Evolutionary conservation across 768 basidiomycete species (phyloP), one percentile per base, ranked within the genome.

Genomic region (Coprinopsis sp.): DNA sequence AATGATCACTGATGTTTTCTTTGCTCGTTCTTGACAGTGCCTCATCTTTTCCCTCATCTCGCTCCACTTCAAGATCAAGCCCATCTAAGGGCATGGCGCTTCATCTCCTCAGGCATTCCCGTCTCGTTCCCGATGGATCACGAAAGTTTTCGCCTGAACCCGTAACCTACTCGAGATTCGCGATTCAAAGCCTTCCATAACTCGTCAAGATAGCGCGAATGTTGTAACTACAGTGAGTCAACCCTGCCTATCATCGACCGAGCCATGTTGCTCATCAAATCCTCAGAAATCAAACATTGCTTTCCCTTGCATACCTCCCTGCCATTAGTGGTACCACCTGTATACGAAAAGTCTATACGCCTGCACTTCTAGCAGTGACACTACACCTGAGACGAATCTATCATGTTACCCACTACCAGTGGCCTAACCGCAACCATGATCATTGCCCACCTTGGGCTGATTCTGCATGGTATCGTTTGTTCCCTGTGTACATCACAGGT

Each of bases 11-110:
- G 22, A 37, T 19, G 37, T 4, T 37, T 37, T 11, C 7, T 41
- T 16, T 25, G 12, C 16, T 7, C 23, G 4, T 6, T 37, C 36
- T 16, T 21, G 24, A 5, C 58, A 99, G 95, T 97, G 94, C 69
- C 79, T 97, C 50, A 94, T 99, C 56, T 96, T 98, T 67, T 97
- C 96, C 7, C 79, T 99, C 51, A 98, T 99, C 63, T 91, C 92
- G 2, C 80, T 99, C 29, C 95, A 99, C 75, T 98, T 99, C 86
- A 98, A 98, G 73, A 98, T 99, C 78, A 98, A 99, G 77, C 96
- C 96, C 13, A 97, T 92, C 57, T 92, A 81, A 69, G 34, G 37
- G 39, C 44, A 54, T 53, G 55, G 48, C 51, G 40, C 13, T 49
- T 46, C 22, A 33, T 48, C 18, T 31, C 44, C 46, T 47, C 47